phyloP scores from a whole-genome alignment of 2,329 filamentous ascomycete species.

The Aspergillus tubingensis region DNA sequence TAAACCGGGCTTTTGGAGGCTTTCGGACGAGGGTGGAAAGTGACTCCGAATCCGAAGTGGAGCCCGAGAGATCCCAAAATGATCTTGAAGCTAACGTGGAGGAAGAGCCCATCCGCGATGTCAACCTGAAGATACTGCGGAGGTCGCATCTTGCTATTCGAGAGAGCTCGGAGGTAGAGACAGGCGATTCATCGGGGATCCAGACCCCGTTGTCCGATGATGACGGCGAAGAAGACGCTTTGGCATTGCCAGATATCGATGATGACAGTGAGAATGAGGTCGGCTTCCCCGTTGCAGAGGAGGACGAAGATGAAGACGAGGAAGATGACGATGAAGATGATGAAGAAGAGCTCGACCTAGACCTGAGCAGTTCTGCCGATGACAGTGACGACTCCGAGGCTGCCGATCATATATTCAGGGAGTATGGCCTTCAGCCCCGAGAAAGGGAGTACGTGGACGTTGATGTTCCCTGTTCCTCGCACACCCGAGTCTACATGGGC shows the following conservation, averaged over 20 bases:
- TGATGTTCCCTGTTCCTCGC: slow-evolving; percentile 57
- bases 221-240: neutral
- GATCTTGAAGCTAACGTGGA: slow-evolving; percentile 52
- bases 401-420: slow-evolving; percentile 48
- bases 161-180: neutral
- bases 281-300: slow-evolving; percentile 29
- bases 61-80: slow-evolving; percentile 50
- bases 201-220: slow-evolving; percentile 18
- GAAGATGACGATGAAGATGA: slow-evolving; percentile 10
- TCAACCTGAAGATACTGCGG: slow-evolving; percentile 11
- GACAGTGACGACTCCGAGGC: slow-evolving; percentile 30
- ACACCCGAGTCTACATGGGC: slow-evolving; percentile 61
- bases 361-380: slow-evolving; percentile 6
- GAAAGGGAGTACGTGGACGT: slow-evolving; percentile 55
- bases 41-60: slow-evolving; percentile 37
- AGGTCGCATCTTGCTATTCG: neutral
- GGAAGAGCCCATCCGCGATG: slow-evolving; percentile 43
- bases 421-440: slow-evolving; percentile 51
- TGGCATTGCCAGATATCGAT: slow-evolving; percentile 18
- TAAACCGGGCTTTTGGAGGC: slow-evolving; percentile 64
- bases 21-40: slow-evolving; percentile 49
- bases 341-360: slow-evolving; percentile 6
- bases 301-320: slow-evolving; percentile 29
- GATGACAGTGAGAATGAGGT: slow-evolving; percentile 23
- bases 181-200: slow-evolving; percentile 23